These are phyloP conservation scores for Kodamaea fukazawae DNA, from an alignment of 805 yeast genomes.

Conservation along the genomic window DNA sequence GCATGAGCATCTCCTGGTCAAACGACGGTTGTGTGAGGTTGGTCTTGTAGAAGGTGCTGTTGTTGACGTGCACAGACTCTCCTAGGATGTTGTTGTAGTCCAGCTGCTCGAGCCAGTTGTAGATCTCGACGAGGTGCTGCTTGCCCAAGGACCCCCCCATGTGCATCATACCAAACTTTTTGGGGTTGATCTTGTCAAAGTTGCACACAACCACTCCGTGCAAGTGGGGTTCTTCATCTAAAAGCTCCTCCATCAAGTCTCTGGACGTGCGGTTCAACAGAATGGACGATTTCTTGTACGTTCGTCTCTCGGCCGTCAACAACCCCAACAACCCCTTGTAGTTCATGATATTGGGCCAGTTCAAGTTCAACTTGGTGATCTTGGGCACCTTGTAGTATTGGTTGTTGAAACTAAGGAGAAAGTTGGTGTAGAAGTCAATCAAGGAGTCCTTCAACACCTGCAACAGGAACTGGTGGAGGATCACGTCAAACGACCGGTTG, in stretches of 20 bases:
- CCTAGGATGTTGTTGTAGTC: constrained; percentile 4
- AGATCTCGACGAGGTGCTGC: constrained; percentile 20
- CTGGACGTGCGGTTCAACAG: neutral
- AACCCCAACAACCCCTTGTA: constrained; percentile 36
- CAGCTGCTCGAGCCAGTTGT: constrained; percentile 28
- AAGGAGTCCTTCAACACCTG: constrained; percentile 17
- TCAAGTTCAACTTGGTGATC: constrained; percentile 14
- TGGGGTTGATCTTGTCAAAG: constrained; percentile 24
- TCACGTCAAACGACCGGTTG: constrained; percentile 22
- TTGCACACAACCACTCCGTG: constrained; percentile 29
- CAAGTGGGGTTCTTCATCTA: constrained; percentile 12
- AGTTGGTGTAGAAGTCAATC: constrained; percentile 28
- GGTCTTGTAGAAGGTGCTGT: constrained; percentile 5
- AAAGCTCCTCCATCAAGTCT: constrained; percentile 1
- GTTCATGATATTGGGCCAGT: constrained; percentile 37
- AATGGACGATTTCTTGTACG: constrained; percentile 30
- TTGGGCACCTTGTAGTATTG: constrained; percentile 19
- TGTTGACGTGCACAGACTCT: constrained; percentile 1
- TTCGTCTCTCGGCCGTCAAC: constrained; percentile 15
- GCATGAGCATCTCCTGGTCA: constrained; percentile 4
- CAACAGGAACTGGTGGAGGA: constrained; percentile 17
- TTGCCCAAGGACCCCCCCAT: constrained; percentile 10
- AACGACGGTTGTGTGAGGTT: constrained; percentile 11
- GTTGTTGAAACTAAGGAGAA: constrained; percentile 24
- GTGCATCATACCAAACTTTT: constrained; percentile 33